Evolutionary conservation across 2,329 filamentous ascomycete species (phyloP).

Genomic region (Hymenoscyphus fructigenus): DNA sequence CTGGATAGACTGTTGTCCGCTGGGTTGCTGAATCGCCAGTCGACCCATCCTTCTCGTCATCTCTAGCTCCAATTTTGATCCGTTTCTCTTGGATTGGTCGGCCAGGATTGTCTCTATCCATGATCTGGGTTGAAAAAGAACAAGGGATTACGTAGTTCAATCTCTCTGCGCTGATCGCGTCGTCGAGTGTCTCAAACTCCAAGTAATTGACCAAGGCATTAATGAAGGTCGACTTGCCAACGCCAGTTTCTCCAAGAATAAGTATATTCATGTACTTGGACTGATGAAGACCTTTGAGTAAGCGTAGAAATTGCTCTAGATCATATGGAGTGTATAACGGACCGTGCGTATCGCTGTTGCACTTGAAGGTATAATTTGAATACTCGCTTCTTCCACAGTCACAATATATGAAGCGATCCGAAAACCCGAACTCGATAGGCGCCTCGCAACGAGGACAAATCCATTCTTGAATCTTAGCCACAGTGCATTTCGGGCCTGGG

Average conservation of each 20-base stretch:
- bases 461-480: constrained; percentile 22
- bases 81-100: constrained; percentile 32
- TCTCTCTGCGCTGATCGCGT: constrained; percentile 36
- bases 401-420: constrained; percentile 40
- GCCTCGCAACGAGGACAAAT: constrained; percentile 32
- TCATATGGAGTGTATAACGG: constrained; percentile 25
- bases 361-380: constrained; percentile 37
- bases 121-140: constrained; percentile 40
- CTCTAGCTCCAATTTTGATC: constrained; percentile 35
- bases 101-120: constrained; percentile 29
- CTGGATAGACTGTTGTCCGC: constrained; percentile 36
- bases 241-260: constrained; percentile 48
- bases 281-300: constrained; percentile 30
- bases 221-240: constrained; percentile 50
- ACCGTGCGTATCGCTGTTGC: constrained; percentile 33
- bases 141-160: constrained; percentile 42
- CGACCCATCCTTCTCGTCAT: constrained; percentile 37
- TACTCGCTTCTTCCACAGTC: constrained; percentile 38
- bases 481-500: constrained; percentile 32
- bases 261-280: constrained; percentile 43
- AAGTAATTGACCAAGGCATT: constrained; percentile 50
- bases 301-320: constrained; percentile 18
- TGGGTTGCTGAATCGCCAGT: constrained; percentile 41
- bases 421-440: constrained; percentile 34
- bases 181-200: constrained; percentile 39